Conservation (phyloP, 2,329 filamentous ascomycete genomes). For the Penicillium sp. region DNA sequence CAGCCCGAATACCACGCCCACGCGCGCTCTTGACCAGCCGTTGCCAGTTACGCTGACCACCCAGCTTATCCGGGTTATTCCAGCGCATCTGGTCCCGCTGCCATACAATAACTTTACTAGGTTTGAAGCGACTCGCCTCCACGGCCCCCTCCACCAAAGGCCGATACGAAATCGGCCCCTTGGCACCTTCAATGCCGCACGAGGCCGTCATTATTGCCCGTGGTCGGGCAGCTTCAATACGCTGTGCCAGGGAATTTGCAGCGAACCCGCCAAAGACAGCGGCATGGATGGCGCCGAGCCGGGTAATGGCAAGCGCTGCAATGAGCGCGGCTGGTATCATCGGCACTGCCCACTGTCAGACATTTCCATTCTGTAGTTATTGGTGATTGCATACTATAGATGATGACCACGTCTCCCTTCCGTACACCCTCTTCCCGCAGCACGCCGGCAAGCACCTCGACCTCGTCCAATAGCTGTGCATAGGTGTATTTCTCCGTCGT, state of each 20-base stretch:
- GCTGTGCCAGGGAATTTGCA: constrained; percentile 74
- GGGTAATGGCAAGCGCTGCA: constrained; percentile 75
- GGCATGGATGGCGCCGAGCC: constrained; percentile 82
- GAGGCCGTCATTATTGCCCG: constrained; percentile 80
- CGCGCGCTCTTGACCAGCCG: constrained; percentile 68
- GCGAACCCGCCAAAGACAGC: constrained; percentile 95
- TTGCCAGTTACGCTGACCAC: constrained; percentile 77
- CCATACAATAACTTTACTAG: constrained; percentile 73
- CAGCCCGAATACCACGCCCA: constrained; percentile 65
- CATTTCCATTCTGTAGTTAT: not conserved
- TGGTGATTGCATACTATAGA: constrained; percentile 68
- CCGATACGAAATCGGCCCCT: constrained; percentile 74
- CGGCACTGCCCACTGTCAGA: constrained; percentile 62
- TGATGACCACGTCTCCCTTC: constrained; percentile 80
- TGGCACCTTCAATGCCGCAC: constrained; percentile 84
- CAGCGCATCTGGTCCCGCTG: constrained; percentile 75
- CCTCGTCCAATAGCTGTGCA: constrained; percentile 69
- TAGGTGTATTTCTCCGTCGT: constrained; percentile 74
- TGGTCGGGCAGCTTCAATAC: constrained; percentile 79
- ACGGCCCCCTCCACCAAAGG: constrained; percentile 74
- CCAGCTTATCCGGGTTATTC: constrained; percentile 64
- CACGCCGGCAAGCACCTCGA: constrained; percentile 78
- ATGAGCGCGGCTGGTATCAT: constrained; percentile 92
- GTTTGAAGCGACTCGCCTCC: constrained; percentile 66
- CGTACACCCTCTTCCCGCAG: constrained; percentile 76